phyloP scores from a whole-genome alignment of 2,329 filamentous ascomycete genomes.

The Colletotrichum sojae region DNA sequence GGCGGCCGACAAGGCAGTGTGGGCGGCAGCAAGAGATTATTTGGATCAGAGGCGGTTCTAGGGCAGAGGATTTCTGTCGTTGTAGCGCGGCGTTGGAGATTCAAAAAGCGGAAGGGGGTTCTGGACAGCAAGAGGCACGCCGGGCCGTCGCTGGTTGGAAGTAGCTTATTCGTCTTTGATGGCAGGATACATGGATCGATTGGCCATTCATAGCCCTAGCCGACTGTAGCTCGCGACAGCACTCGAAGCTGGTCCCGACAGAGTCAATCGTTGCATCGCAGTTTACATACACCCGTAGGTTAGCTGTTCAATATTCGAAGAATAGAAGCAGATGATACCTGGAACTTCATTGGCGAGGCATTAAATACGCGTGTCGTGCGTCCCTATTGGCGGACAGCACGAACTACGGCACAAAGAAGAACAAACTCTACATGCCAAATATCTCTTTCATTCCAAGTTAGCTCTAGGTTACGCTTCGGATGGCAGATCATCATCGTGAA shows the following conservation, averaged over 20 bases:
- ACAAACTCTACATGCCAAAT: background rate
- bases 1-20: conserved; percentile 62
- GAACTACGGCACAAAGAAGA: no score
- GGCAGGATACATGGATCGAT: conserved; percentile 33
- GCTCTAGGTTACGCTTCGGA: background rate
- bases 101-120: conserved; percentile 35
- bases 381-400: no score
- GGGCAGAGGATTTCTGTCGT: conserved; percentile 36
- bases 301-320: conserved; percentile 30
- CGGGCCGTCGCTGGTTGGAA: background rate
- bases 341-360: background rate
- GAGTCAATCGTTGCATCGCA: conserved; percentile 30
- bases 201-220: conserved; percentile 31
- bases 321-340: conserved; percentile 35
- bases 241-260: conserved; percentile 12
- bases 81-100: conserved; percentile 40
- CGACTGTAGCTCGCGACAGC: background rate
- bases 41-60: conserved; percentile 61
- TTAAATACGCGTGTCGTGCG: background rate
- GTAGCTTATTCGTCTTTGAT: conserved; percentile 9
- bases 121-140: conserved; percentile 32
- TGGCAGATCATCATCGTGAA: conserved; percentile 2
- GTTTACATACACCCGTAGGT: conserved; percentile 36
- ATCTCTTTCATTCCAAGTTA: background rate
- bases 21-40: conserved; percentile 70